Evolutionary conservation across 805 yeast genomes (phyloP).

Genomic region (Zygoascus biomembranicola): DNA sequence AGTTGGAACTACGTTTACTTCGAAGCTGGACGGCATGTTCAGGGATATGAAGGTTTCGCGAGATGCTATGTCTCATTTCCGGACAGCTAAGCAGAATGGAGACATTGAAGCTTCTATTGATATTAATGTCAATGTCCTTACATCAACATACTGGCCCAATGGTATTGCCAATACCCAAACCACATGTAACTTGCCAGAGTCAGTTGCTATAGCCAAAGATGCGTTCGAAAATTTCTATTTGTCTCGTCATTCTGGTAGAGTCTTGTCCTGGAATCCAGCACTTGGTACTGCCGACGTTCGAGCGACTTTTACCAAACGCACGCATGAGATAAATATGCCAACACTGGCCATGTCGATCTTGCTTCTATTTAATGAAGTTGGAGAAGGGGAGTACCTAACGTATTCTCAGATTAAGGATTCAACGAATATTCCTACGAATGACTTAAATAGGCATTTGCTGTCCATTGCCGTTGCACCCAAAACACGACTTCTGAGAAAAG

Average conservation of each 20-base stretch:
- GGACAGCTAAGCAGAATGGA: constrained; percentile 11
- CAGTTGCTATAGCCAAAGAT: constrained; percentile 34
- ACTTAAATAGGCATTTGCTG: constrained; percentile 67
- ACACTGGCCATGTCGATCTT: constrained; percentile 74
- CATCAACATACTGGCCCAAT: constrained; percentile 64
- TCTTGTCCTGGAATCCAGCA: constrained; percentile 69
- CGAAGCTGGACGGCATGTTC: constrained; percentile 80
- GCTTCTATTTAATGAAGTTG: constrained; percentile 56
- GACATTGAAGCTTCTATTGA: constrained; percentile 23
- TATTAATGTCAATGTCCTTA: constrained; percentile 46
- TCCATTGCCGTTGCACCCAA: constrained; percentile 80
- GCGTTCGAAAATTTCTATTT: constrained; percentile 46
- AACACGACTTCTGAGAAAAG: constrained; percentile 63
- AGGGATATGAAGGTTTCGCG: constrained; percentile 60
- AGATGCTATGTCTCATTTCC: constrained; percentile 39
- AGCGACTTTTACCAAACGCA: constrained; percentile 55
- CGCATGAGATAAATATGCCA: constrained; percentile 75
- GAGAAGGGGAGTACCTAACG: constrained; percentile 36
- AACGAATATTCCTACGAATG: constrained; percentile 67
- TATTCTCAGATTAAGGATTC: constrained; percentile 52
- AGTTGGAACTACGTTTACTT: constrained; percentile 69
- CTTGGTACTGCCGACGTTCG: constrained; percentile 77
- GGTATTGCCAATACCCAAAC: constrained; percentile 30
- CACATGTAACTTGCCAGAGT: constrained; percentile 32
- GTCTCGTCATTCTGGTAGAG: constrained; percentile 48